These are phyloP conservation scores for Fusarium kyushuense DNA, from an alignment of 2,329 filamentous ascomycete species.

Conservation along the genomic window DNA sequence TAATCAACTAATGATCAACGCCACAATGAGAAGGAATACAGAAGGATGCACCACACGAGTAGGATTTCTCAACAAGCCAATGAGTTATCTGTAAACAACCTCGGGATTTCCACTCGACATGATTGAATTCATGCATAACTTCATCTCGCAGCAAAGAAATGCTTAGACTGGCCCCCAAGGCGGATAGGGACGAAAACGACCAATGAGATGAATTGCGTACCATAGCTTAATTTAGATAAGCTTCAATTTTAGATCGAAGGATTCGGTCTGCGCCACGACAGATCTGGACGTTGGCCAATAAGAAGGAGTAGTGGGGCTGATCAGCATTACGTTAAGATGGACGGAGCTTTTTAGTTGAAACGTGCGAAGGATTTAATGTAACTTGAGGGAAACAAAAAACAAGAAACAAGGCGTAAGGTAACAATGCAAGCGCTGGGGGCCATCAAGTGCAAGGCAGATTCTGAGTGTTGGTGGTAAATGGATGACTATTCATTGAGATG, in stretches of 20 bases:
- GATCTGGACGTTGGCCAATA: not conserved
- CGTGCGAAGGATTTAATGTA: not conserved
- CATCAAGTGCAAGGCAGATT: not conserved
- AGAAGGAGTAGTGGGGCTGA: not conserved
- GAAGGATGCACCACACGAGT: constrained; percentile 1
- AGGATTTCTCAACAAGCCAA: not conserved
- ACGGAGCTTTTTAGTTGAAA: not conserved
- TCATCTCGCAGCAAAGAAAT: not conserved
- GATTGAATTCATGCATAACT: not conserved
- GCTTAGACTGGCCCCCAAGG: not conserved
- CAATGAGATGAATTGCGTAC: constrained; percentile 2
- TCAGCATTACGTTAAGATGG: not conserved
- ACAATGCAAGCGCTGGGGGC: not conserved
- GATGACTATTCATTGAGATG: too few species aligned
- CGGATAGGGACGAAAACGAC: not conserved
- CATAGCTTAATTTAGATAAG: not conserved
- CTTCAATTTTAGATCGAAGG: not conserved
- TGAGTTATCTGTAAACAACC: not conserved
- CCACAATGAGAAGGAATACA: not conserved
- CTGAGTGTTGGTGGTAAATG: too few species aligned
- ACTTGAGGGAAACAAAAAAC: not conserved
- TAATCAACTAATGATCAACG: not conserved
- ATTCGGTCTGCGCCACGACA: not conserved
- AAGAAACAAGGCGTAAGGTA: too few species aligned
- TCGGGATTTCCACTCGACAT: not conserved